Percentiles rank a stretch among this genome's conserved stretches.
Conservation (phyloP, 129 eudicot genomes). For the Gnaphalium uliginosum region DNA sequence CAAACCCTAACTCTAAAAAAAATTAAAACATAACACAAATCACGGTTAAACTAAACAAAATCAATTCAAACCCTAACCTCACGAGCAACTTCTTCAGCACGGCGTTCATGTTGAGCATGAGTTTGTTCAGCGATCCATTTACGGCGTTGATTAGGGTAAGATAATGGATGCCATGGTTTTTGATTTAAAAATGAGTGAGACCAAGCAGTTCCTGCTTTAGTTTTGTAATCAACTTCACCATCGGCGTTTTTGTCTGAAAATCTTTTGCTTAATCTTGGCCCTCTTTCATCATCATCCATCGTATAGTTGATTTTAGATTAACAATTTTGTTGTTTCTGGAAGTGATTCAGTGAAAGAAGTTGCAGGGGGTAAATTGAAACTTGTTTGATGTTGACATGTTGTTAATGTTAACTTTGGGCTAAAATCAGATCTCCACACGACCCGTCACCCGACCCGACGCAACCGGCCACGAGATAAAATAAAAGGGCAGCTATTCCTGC, state of each 20-base stretch:
- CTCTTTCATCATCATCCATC: constrained; percentile 62
- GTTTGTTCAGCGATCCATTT: constrained; percentile 98
- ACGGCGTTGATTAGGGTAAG: constrained; percentile 95
- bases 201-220: constrained; percentile 93
- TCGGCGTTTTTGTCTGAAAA: constrained; percentile 49
- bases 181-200: constrained; percentile 85
- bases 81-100: constrained; percentile 79
- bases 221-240: constrained; percentile 84
- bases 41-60: neutral
- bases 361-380: neutral
- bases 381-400: too few species aligned
- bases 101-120: constrained; percentile 71
- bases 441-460: too few species aligned
- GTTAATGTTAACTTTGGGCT: too few species aligned
- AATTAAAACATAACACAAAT: neutral
- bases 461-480: too few species aligned
- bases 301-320: neutral
- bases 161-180: constrained; percentile 97
- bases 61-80: constrained; percentile 44
- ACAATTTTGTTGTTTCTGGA: neutral
- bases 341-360: neutral
- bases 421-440: too few species aligned
- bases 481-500: too few species aligned
- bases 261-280: constrained; percentile 56
- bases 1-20: neutral